Conservation (phyloP, 148 eudicot species). For the Rhododendron ferrugineum region DNA sequence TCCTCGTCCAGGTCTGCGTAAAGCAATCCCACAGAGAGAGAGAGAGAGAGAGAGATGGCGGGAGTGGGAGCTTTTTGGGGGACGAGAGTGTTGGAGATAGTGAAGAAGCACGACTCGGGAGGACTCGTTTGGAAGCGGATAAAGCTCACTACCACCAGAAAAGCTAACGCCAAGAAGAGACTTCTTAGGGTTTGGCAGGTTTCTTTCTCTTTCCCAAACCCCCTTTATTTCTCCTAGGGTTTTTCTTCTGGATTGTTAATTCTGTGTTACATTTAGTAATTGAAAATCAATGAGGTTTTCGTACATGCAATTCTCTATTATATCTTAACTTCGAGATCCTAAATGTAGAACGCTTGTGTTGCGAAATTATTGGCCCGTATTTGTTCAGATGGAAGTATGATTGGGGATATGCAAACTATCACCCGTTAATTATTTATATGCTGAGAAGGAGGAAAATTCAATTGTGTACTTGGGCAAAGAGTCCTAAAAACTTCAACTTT, state of each 20-base stretch:
- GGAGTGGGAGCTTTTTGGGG: conserved; percentile 61
- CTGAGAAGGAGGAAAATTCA: neutral
- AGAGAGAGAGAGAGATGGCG: conserved; percentile 19
- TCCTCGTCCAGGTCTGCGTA: too few relatives aligned
- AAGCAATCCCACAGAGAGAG: neutral
- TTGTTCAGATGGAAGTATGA: neutral
- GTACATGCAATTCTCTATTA: neutral
- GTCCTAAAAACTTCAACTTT: neutral
- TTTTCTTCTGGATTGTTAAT: neutral
- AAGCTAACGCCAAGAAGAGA: conserved; percentile 87
- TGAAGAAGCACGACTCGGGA: conserved; percentile 82
- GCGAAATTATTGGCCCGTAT: neutral
- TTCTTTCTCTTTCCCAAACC: neutral
- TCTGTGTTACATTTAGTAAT: neutral
- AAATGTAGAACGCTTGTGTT: neutral
- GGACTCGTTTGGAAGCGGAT: conserved; percentile 91
- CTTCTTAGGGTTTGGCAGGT: conserved; percentile 97
- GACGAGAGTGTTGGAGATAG: conserved; percentile 65
- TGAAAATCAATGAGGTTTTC: neutral
- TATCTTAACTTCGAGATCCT: neutral
- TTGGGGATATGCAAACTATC: neutral
- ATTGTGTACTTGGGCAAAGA: neutral
- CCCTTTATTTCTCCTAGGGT: neutral
- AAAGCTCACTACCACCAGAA: conserved; percentile 83
- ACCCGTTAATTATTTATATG: neutral